phyloP scores from a whole-genome alignment of 805 yeast species.

The Trichomonascus vanleenenianus region DNA sequence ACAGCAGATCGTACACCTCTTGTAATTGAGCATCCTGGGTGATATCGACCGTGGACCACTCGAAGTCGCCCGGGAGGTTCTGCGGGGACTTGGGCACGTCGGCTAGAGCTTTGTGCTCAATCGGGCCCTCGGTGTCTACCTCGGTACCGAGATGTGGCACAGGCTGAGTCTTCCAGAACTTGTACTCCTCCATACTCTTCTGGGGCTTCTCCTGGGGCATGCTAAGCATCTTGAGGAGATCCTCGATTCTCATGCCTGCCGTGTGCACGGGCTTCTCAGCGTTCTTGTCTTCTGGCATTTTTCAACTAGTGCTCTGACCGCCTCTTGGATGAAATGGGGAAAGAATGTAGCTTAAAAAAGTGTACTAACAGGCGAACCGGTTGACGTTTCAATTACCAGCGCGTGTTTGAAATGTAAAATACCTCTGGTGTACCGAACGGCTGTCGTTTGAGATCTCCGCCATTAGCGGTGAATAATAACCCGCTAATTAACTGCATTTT shows the following conservation, averaged over 20 bases:
- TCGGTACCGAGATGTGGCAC: slow-evolving; percentile 70
- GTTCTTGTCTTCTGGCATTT: too few species aligned
- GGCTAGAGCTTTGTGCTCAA: slow-evolving; percentile 63
- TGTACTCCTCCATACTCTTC: slow-evolving; percentile 72
- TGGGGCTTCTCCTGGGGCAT: slow-evolving; percentile 12
- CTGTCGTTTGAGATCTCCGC: too few species aligned
- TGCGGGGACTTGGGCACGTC: slow-evolving; percentile 67
- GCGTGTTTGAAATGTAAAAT: too few species aligned
- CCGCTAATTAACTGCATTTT: too few species aligned
- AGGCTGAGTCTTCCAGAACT: slow-evolving; percentile 98
- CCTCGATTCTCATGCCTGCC: slow-evolving; percentile 19
- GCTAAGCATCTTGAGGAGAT: slow-evolving; percentile 17
- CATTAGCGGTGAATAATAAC: too few species aligned
- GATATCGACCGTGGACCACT: slow-evolving; percentile 79
- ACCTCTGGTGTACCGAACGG: too few species aligned
- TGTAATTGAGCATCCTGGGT: slow-evolving; percentile 47
- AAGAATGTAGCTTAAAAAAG: too few species aligned
- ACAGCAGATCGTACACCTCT: slow-evolving; percentile 72
- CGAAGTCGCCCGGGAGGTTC: slow-evolving; percentile 69
- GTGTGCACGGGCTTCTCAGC: background rate
- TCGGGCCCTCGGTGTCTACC: slow-evolving; percentile 69
- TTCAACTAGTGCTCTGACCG: too few species aligned
- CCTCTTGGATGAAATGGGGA: too few species aligned
- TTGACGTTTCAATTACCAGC: too few species aligned
- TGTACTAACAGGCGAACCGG: too few species aligned